Evolutionary conservation across 2,329 filamentous ascomycete genomes (phyloP).

Genomic region (Colletotrichum gigasporum): DNA sequence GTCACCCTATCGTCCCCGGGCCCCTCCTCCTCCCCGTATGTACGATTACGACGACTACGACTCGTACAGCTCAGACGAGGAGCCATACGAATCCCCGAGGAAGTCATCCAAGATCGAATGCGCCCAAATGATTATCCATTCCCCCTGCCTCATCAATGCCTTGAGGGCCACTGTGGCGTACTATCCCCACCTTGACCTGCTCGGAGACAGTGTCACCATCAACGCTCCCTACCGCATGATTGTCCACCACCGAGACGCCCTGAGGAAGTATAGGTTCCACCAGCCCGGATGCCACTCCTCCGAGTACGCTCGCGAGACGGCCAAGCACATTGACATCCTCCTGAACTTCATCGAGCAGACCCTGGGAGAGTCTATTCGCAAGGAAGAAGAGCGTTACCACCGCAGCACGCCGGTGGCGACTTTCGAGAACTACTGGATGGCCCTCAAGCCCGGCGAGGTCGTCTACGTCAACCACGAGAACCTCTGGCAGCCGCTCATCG

Average conservation of each 20-base stretch:
- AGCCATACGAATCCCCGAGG: slow-evolving; percentile 36
- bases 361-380: slow-evolving; percentile 45
- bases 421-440: slow-evolving; percentile 56
- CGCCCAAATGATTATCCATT: slow-evolving; percentile 55
- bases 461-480: slow-evolving; percentile 52
- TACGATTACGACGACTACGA: slow-evolving; percentile 32
- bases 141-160: slow-evolving; percentile 55
- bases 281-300: slow-evolving; percentile 52
- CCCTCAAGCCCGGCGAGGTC: slow-evolving; percentile 55
- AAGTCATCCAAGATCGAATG: slow-evolving; percentile 40
- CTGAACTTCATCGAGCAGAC: slow-evolving; percentile 52
- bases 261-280: slow-evolving; percentile 50
- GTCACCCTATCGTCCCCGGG: no score
- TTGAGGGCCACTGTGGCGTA: slow-evolving; percentile 58
- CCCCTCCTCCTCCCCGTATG: slow-evolving; percentile 17
- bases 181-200: slow-evolving; percentile 53
- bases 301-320: slow-evolving; percentile 51
- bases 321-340: slow-evolving; percentile 55
- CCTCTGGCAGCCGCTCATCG: slow-evolving; percentile 52
- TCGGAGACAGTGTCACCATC: slow-evolving; percentile 48
- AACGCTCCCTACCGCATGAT: slow-evolving; percentile 58
- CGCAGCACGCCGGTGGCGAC: slow-evolving; percentile 51
- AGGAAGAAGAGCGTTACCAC: slow-evolving; percentile 52
- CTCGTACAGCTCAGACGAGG: slow-evolving; percentile 33
- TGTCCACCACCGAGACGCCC: slow-evolving; percentile 54